Evolutionary conservation across 2,329 filamentous ascomycete genomes (phyloP).

Genomic region (Stemphylium beticola): DNA sequence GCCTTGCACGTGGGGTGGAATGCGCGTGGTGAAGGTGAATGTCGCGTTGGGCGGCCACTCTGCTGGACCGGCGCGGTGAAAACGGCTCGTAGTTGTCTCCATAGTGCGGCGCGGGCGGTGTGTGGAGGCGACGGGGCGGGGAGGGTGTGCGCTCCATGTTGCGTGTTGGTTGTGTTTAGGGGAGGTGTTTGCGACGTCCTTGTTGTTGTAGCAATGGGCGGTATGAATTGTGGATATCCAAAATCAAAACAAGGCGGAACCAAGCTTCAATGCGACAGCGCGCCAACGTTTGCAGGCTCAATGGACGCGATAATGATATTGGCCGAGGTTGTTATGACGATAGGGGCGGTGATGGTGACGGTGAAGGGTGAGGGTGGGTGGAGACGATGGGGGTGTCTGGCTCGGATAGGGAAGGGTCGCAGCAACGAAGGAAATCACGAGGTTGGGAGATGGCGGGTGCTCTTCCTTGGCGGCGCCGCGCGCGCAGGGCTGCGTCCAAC

Average conservation of each 20-base stretch:
- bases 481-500: slow-evolving; percentile 1
- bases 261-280: slow-evolving; percentile 18
- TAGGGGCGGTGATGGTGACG: slow-evolving; percentile 21
- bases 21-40: slow-evolving; percentile 37
- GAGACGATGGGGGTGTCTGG: slow-evolving; percentile 20
- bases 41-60: slow-evolving; percentile 64
- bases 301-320: slow-evolving; percentile 13
- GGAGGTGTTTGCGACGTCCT: slow-evolving; percentile 19
- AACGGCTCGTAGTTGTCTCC: slow-evolving; percentile 78
- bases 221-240: slow-evolving; percentile 21
- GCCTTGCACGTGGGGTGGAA: slow-evolving; percentile 30
- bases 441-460: slow-evolving; percentile 35
- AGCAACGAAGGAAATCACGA: slow-evolving; percentile 23
- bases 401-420: slow-evolving; percentile 22
- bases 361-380: slow-evolving; percentile 19
- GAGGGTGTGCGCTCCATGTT: slow-evolving; percentile 64
- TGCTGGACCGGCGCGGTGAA: slow-evolving; percentile 68
- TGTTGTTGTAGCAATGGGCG: slow-evolving; percentile 21
- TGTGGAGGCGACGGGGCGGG: slow-evolving; percentile 64
- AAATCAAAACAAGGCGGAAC: slow-evolving; percentile 35
- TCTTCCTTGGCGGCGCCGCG: slow-evolving; percentile 9
- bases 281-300: slow-evolving; percentile 6
- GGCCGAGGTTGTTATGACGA: slow-evolving; percentile 5
- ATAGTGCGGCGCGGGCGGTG: slow-evolving; percentile 71
- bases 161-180: slow-evolving; percentile 11